phyloP scores from a whole-genome alignment of 176 grass and related monocot genomes.

The Eremochloa ophiuroides region DNA sequence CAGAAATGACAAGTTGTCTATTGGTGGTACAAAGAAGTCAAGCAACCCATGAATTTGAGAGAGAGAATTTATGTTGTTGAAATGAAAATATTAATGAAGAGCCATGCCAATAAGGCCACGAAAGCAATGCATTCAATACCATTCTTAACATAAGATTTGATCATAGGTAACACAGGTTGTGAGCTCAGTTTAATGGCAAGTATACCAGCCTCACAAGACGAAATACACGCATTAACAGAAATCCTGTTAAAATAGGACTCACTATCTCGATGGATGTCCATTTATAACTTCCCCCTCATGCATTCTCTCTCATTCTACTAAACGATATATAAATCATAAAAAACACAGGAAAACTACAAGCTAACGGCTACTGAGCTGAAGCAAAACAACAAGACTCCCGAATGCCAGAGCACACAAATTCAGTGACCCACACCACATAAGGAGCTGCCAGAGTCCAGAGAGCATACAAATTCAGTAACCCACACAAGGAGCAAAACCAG shows the following conservation, averaged over 20 bases:
- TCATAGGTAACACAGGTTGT: neutral
- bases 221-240: neutral
- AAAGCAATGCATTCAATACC: neutral
- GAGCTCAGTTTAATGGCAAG: neutral
- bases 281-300: neutral
- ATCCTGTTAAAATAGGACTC: neutral
- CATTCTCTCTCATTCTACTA: neutral
- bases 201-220: neutral
- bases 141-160: neutral
- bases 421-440: no score
- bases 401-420: neutral
- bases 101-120: neutral
- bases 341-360: neutral
- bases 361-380: neutral
- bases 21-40: neutral
- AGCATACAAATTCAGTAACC: neutral
- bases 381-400: neutral
- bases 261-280: neutral
- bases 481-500: neutral
- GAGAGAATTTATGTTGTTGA: neutral
- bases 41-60: neutral
- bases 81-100: conserved; percentile 11
- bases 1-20: neutral
- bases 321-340: neutral
- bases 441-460: no score